Evolutionary conservation across 1,284 basidiomycete species (phyloP).

Genomic region (Sanghuangporus baumii): DNA sequence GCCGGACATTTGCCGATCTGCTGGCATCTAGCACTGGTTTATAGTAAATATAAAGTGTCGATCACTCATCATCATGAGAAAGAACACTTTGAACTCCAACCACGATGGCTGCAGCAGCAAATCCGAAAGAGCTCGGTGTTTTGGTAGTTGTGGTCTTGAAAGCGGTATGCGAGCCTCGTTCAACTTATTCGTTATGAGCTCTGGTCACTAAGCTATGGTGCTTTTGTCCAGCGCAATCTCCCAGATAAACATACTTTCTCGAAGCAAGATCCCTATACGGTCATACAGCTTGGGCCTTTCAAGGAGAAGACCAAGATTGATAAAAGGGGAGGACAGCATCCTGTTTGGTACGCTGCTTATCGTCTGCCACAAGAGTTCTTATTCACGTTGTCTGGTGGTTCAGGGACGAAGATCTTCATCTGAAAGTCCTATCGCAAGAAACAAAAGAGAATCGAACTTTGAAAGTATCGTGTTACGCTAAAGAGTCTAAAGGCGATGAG

Average conservation of each 20-base stretch:
- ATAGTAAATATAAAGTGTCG: background rate
- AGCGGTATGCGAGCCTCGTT: slow-evolving; percentile 31
- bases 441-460: slow-evolving; percentile 47
- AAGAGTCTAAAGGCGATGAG: slow-evolving; percentile 56
- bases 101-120: background rate
- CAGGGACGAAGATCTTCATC: slow-evolving; percentile 58
- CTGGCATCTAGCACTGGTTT: background rate
- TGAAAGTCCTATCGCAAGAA: slow-evolving; percentile 46
- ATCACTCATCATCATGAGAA: too few relatives aligned
- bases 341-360: slow-evolving; percentile 43
- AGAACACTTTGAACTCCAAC: background rate
- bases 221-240: slow-evolving; percentile 41
- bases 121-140: slow-evolving; percentile 50
- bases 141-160: slow-evolving; percentile 71
- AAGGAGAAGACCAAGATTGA: slow-evolving; percentile 57
- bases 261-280: slow-evolving; percentile 70
- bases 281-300: slow-evolving; percentile 38
- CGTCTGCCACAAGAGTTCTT: background rate
- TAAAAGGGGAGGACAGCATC: slow-evolving; percentile 70
- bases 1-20: background rate
- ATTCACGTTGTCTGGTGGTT: background rate
- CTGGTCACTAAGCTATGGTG: background rate
- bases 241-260: slow-evolving; percentile 68
- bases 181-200: background rate
- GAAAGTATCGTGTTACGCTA: slow-evolving; percentile 59